Conservation (phyloP, 2,329 filamentous ascomycete species). For the Botrytis hyacinthi region DNA sequence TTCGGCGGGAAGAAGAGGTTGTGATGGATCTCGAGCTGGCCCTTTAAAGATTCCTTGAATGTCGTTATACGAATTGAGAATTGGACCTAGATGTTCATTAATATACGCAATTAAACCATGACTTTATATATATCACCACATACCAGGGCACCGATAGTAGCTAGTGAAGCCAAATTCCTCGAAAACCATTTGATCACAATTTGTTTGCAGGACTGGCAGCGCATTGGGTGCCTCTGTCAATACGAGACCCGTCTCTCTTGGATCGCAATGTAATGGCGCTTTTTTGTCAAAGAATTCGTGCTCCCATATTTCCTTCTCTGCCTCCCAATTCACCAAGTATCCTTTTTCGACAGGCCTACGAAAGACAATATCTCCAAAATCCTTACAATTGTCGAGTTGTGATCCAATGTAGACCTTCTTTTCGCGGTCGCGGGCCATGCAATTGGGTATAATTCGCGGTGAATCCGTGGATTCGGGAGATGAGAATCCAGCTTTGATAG, state of each 20-base stretch:
- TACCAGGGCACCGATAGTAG: slow-evolving; percentile 74
- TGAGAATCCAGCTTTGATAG: slow-evolving; percentile 81
- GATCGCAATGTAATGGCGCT: slow-evolving; percentile 68
- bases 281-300: slow-evolving; percentile 74
- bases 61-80: slow-evolving; percentile 80
- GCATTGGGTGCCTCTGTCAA: slow-evolving; percentile 85
- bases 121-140: slow-evolving; percentile 27
- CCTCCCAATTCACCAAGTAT: slow-evolving; percentile 95
- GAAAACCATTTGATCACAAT: slow-evolving; percentile 95
- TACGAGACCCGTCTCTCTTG: slow-evolving; percentile 77
- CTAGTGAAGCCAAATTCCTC: slow-evolving; percentile 93
- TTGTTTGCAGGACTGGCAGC: slow-evolving; percentile 75
- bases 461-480: slow-evolving; percentile 43
- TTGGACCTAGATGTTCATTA: slow-evolving; percentile 52
- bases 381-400: slow-evolving; percentile 74
- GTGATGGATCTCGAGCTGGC: slow-evolving; percentile 47
- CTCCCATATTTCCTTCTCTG: slow-evolving; percentile 94
- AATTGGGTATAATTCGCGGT: slow-evolving; percentile 82
- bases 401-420: slow-evolving; percentile 76
- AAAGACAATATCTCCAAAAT: slow-evolving; percentile 87
- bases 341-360: slow-evolving; percentile 90
- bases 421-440: slow-evolving; percentile 78
- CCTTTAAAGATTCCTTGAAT: slow-evolving; percentile 67
- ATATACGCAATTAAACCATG: slow-evolving; percentile 11
- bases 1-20: slow-evolving; percentile 61